Conservation (phyloP, 176 grass and related monocot species). For the Eragrostis curvula region DNA sequence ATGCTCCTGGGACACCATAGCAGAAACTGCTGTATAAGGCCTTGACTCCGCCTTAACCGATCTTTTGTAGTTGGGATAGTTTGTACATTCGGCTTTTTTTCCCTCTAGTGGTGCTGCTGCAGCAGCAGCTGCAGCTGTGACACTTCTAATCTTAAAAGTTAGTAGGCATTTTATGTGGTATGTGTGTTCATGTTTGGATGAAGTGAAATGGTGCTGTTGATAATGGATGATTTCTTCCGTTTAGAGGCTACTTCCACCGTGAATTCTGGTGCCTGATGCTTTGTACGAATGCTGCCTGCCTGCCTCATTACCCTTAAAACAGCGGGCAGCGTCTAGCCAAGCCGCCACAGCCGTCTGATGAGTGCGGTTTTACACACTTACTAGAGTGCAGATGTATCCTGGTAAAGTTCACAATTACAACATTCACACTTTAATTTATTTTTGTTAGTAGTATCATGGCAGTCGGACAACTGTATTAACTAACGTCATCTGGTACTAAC, state of each 20-base stretch:
- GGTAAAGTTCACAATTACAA: background rate
- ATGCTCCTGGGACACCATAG: background rate
- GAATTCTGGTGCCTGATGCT: no score
- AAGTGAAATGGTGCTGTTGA: background rate
- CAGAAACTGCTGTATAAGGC: background rate
- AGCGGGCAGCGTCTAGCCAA: no score
- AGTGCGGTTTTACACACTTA: background rate
- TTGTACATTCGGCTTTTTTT: constrained; percentile 38
- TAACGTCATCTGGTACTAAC: background rate
- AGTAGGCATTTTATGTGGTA: background rate
- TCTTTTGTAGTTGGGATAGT: constrained; percentile 49
- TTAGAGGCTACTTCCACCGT: background rate
- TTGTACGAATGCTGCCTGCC: no score
- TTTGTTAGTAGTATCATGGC: background rate
- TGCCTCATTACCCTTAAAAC: no score
- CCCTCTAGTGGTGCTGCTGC: background rate
- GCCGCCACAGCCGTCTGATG: no score
- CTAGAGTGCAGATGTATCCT: background rate
- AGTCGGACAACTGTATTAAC: background rate
- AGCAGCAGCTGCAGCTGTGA: constrained; percentile 17
- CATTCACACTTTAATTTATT: background rate
- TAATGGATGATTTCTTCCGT: no score
- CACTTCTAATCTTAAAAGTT: constrained; percentile 31
- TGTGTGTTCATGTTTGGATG: constrained; percentile 18
- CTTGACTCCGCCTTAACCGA: background rate